Base-by-base conservation (phyloP, 352 stramenopile species). In the Aphanomyces stellatus region DNA sequence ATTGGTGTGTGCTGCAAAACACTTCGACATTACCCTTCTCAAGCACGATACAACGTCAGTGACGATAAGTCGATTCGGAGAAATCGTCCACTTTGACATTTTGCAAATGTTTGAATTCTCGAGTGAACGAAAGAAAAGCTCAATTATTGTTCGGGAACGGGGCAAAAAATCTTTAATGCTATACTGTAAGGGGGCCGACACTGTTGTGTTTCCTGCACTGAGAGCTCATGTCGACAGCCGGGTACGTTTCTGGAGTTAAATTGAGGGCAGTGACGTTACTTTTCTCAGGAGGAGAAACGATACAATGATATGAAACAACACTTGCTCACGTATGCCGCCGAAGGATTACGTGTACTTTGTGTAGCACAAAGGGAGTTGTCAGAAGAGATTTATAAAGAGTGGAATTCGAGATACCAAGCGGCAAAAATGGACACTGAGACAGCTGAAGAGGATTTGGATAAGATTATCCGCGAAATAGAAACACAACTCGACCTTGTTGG, bases 111-210 rank as follows among this genome's bases (percentile, higher is more conserved):
- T 87, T 48, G 80, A 87, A 46, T 88, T 88, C 59, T 80, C 78
- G 10, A 86, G 77, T 17, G 76, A 87, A 17, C 72, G 82, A 8
- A 89, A 88, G 61, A 86, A 86, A 62, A 91, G 80, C 60, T 89
- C 80, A 2, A 62, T 85, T 15, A 43, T 74, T 34, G 65, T 74
- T 17, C 60, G 60, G 17, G 35, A 65, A 27, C n/a, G 42, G 3
- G 51, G 37, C 3, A 27, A 6, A 17, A 7, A 11, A 4, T 49
- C 11, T 0, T 22, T 61, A 2, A 34, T 69, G 22, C 35, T 91
- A 34, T 78, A 88, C 43, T 79, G 69, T 46, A 94, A 97, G 77
- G 91, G 91, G n/a, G 91, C 91, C 0, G 91, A 97, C 67, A 91
- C 82, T 1, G 80, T 94, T 22, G 82, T 98, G 4, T 70, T 96